Percentiles rank a stretch among this genome's conserved stretches.
phyloP scores from a whole-genome alignment of 768 basidiomycete genomes.

The Nidularia pulvinata region DNA sequence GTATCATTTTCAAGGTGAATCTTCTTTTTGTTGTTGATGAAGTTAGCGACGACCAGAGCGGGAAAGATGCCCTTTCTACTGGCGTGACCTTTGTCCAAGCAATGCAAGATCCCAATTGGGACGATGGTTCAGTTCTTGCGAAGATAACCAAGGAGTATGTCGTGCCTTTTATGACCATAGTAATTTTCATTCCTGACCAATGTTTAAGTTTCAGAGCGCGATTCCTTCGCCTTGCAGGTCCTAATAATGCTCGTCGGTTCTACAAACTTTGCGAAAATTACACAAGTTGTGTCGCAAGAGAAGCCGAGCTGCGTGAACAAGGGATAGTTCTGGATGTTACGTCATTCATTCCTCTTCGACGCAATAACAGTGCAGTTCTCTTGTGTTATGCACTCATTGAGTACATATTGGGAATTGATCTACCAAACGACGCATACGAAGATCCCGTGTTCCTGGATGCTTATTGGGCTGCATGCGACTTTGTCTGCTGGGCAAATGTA shows the following conservation, averaged over 20 bases:
- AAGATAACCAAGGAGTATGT: constrained; percentile 64
- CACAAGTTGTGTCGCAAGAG: constrained; percentile 54
- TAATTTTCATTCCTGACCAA: constrained; percentile 1
- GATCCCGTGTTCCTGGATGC: constrained; percentile 52
- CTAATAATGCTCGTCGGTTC: constrained; percentile 50
- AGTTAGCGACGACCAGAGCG: constrained; percentile 65
- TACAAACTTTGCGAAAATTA: constrained; percentile 52
- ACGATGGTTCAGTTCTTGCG: constrained; percentile 56
- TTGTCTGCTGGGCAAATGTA: constrained; percentile 74
- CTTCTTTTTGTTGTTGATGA: constrained; percentile 69
- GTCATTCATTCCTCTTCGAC: constrained; percentile 55
- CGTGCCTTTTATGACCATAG: background rate
- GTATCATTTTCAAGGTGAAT: constrained; percentile 37
- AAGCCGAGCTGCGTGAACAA: constrained; percentile 61
- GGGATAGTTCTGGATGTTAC: constrained; percentile 53
- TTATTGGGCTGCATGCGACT: constrained; percentile 60
- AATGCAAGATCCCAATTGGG: constrained; percentile 48
- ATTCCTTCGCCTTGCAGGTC: constrained; percentile 40
- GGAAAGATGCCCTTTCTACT: constrained; percentile 50
- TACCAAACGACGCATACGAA: constrained; percentile 61
- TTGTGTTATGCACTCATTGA: constrained; percentile 65
- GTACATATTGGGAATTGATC: constrained; percentile 59
- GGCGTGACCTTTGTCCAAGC: constrained; percentile 52
- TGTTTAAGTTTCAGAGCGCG: constrained; percentile 50
- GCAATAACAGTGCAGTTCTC: constrained; percentile 69